Evolutionary conservation across 371 early-diverging fungal species (phyloP).

Genomic region (Lichtheimia ornata): DNA sequence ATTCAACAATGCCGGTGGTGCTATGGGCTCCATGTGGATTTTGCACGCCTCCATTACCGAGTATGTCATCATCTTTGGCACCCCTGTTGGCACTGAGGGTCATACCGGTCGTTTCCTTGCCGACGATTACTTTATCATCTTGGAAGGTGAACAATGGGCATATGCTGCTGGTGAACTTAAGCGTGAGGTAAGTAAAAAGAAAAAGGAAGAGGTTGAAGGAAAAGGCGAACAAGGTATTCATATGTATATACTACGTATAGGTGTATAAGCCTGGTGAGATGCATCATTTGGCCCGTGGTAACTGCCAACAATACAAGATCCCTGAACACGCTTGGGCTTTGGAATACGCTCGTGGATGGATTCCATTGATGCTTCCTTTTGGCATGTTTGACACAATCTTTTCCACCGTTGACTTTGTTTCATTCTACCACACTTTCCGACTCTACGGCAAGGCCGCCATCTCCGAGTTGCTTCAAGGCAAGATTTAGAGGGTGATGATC

Average conservation of each 20-base stretch:
- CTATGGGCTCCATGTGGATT: slow-evolving; percentile 61
- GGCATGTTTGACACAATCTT: slow-evolving; percentile 51
- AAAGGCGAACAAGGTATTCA: background rate
- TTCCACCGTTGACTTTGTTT: slow-evolving; percentile 47
- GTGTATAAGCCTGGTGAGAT: slow-evolving; percentile 51
- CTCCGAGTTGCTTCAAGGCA: slow-evolving; percentile 40
- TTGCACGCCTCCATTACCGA: slow-evolving; percentile 55
- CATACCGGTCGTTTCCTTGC: slow-evolving; percentile 54
- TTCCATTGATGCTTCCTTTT: slow-evolving; percentile 59
- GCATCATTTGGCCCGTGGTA: slow-evolving; percentile 52
- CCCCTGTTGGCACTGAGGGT: slow-evolving; percentile 59
- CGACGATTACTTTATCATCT: slow-evolving; percentile 60
- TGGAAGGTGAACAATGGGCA: slow-evolving; percentile 63
- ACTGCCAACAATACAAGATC: slow-evolving; percentile 55
- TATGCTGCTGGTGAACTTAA: slow-evolving; percentile 42
- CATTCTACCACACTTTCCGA: slow-evolving; percentile 37
- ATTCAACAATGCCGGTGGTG: slow-evolving; percentile 61
- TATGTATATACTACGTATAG: slow-evolving; percentile 9
- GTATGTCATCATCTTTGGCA: slow-evolving; percentile 60
- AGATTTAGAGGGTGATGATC: slow-evolving; percentile 27
- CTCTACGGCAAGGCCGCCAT: slow-evolving; percentile 33
- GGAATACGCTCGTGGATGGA: slow-evolving; percentile 60
- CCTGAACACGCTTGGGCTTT: slow-evolving; percentile 57
- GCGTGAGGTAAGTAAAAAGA: slow-evolving; percentile 28
- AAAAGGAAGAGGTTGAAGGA: background rate